Conservation (phyloP, 306 rosid species). For the Quercus robur region DNA sequence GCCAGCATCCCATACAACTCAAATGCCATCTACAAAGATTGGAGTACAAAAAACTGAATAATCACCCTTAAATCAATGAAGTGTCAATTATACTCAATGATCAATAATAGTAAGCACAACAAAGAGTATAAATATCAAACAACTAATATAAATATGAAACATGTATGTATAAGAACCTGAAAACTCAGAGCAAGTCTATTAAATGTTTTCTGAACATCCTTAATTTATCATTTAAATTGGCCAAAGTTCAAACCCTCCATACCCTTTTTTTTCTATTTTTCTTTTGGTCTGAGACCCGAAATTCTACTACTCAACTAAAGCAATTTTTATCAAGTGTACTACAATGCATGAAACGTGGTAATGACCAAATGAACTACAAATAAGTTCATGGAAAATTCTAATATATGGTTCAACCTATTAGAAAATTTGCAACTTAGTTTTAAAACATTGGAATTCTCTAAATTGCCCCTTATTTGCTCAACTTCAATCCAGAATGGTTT, state of each 20-base stretch:
- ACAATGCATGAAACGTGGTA: background rate
- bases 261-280: background rate
- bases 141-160: background rate
- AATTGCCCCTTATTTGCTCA: background rate
- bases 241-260: too few relatives aligned
- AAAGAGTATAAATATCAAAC: background rate
- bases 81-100: background rate
- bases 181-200: background rate
- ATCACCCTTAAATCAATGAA: background rate
- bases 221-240: background rate
- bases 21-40: slow-evolving; percentile 75
- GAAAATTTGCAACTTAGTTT: background rate
- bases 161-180: background rate
- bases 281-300: background rate
- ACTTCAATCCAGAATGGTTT: background rate
- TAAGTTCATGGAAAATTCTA: background rate
- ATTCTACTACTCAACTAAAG: background rate
- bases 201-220: background rate
- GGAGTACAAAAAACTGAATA: slow-evolving; percentile 11
- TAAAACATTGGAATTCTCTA: background rate
- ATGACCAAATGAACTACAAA: background rate
- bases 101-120: background rate
- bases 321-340: background rate
- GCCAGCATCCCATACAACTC: slow-evolving; percentile 93
- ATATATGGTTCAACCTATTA: background rate